Conservation (phyloP, 2,329 filamentous ascomycete genomes). For the Fusarium sulawesiense region DNA sequence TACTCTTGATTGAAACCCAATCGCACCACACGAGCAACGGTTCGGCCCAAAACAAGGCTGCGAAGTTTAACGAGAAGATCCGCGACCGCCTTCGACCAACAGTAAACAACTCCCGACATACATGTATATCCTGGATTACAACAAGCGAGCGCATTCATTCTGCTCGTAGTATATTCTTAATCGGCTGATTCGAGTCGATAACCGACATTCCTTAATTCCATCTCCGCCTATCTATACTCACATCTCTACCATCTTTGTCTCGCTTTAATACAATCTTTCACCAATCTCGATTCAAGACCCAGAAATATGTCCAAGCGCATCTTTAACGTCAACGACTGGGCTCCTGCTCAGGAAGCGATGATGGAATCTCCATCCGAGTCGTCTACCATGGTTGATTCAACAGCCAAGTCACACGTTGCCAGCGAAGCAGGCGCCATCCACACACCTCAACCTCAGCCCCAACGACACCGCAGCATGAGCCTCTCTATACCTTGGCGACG, state of each 20-base stretch:
- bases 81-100: slow-evolving; percentile 31
- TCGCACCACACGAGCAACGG: slow-evolving; percentile 3
- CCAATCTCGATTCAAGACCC: not conserved
- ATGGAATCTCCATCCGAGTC: slow-evolving; percentile 39
- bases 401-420: slow-evolving; percentile 17
- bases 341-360: slow-evolving; percentile 57
- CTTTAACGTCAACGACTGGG: slow-evolving; percentile 57
- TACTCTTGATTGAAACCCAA: slow-evolving; percentile 19
- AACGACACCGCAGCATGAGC: slow-evolving; percentile 61
- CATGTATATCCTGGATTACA: not conserved
- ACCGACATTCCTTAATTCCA: slow-evolving; percentile 9
- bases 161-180: not conserved
- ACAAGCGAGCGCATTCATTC: slow-evolving; percentile 19
- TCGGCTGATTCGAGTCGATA: slow-evolving; percentile 2
- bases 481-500: slow-evolving; percentile 63
- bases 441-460: slow-evolving; percentile 38
- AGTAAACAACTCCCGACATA: slow-evolving; percentile 23
- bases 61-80: slow-evolving; percentile 11
- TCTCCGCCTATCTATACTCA: not conserved
- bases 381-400: slow-evolving; percentile 21
- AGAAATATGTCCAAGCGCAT: slow-evolving; percentile 52
- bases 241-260: not conserved
- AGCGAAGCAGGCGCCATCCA: slow-evolving; percentile 18
- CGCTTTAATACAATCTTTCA: slow-evolving; percentile 2
- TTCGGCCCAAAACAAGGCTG: slow-evolving; percentile 18